These are phyloP conservation scores for Microdochium nivale DNA, from an alignment of 2,329 filamentous ascomycete species.

Conservation along the genomic window DNA sequence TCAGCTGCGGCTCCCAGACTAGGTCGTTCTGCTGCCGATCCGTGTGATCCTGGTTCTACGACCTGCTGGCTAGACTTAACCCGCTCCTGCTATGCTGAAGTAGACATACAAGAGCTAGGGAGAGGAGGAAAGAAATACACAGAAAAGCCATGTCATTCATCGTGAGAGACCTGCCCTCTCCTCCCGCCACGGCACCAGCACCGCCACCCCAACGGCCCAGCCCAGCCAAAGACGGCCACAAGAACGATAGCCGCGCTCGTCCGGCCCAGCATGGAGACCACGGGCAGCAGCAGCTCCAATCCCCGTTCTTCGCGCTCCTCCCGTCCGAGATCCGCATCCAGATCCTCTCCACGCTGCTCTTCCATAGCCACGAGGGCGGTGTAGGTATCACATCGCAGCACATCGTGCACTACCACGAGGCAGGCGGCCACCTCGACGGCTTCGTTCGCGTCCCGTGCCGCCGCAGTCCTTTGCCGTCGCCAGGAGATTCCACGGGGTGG, in stretches of 20 bases:
- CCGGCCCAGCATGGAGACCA: background rate
- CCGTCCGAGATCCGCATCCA: slow-evolving; percentile 1
- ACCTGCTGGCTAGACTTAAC: no score
- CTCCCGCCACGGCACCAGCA: background rate
- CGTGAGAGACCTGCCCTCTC: no score
- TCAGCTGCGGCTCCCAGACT: no score
- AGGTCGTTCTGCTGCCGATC: no score
- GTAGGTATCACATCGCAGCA: slow-evolving; percentile 1
- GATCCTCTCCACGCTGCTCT: background rate
- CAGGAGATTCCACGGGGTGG: no score
- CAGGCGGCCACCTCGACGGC: background rate
- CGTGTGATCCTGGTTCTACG: no score
- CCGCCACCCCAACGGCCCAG: background rate
- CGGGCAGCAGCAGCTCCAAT: no score
- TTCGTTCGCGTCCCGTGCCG: background rate
- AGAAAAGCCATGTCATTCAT: no score
- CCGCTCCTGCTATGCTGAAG: no score
- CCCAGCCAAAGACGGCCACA: no score
- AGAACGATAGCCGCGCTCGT: background rate
- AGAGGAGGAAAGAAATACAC: background rate
- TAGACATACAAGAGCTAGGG: no score
- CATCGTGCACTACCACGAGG: slow-evolving; percentile 1
- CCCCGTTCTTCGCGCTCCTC: background rate
- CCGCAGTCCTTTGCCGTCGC: background rate
- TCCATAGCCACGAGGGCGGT: no score